These are phyloP conservation scores for Talaromyces rugulosus DNA, from an alignment of 2,329 filamentous ascomycete genomes.

Conservation along the genomic window DNA sequence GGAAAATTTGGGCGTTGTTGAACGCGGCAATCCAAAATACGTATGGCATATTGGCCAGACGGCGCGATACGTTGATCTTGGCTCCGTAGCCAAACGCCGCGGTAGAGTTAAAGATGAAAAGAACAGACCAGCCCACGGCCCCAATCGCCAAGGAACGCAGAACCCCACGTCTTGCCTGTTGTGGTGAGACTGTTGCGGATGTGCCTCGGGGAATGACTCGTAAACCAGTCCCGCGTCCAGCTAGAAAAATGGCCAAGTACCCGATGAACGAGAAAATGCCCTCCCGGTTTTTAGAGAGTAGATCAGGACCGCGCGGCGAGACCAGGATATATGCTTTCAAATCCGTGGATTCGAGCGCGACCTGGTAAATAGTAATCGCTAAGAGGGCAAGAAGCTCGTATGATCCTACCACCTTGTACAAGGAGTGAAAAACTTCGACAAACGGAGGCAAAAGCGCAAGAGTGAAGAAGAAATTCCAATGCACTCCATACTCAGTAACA, in stretches of 20 bases:
- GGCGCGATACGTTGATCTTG: conserved; percentile 70
- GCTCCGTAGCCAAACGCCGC: conserved; percentile 64
- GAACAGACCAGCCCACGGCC: conserved; percentile 61
- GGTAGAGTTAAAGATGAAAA: conserved; percentile 67
- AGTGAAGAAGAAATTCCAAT: conserved; percentile 99
- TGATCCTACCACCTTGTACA: conserved; percentile 66
- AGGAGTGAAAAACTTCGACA: conserved; percentile 73
- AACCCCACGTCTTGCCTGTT: conserved; percentile 50
- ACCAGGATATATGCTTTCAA: conserved; percentile 79
- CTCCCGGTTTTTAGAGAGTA: conserved; percentile 87
- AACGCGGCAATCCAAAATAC: conserved; percentile 89
- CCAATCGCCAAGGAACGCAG: conserved; percentile 62
- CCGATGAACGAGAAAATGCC: conserved; percentile 93
- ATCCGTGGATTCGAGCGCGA: conserved; percentile 68
- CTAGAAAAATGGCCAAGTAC: conserved; percentile 91
- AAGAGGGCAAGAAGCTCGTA: conserved; percentile 71
- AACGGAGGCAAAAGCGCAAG: conserved; percentile 84
- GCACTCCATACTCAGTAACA: conserved; percentile 93
- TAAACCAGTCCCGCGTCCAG: conserved; percentile 79
- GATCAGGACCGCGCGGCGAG: conserved; percentile 66
- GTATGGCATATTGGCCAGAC: conserved; percentile 90
- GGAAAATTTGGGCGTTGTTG: conserved; percentile 76
- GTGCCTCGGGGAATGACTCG: conserved; percentile 65
- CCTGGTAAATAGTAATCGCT: conserved; percentile 67
- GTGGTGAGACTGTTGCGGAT: conserved; percentile 41